Conservation (phyloP, 768 basidiomycete genomes). For the Termitomyces sp. region DNA sequence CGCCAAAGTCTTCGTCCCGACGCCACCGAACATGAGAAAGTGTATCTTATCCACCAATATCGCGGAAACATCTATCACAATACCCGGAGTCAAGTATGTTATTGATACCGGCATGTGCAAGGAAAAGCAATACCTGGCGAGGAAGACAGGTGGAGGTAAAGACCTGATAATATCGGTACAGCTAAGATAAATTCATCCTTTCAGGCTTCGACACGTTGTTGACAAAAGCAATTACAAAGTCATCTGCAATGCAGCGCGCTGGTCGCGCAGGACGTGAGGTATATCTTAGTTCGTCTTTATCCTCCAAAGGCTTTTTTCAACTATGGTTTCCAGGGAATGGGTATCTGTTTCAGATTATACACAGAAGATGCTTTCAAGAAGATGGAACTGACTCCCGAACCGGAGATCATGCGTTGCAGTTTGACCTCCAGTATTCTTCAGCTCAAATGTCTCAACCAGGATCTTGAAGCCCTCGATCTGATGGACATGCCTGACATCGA, state of each 20-base stretch:
- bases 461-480: slow-evolving; percentile 77
- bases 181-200: background rate
- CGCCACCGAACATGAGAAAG: slow-evolving; percentile 72
- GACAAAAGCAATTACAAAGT: slow-evolving; percentile 80
- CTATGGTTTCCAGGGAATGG: slow-evolving; percentile 51
- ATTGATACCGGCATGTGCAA: slow-evolving; percentile 97
- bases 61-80: slow-evolving; percentile 96
- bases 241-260: slow-evolving; percentile 89
- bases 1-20: slow-evolving; percentile 66
- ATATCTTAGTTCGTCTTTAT: slow-evolving; percentile 11
- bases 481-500: slow-evolving; percentile 84
- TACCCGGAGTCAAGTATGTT: slow-evolving; percentile 92
- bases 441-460: slow-evolving; percentile 78
- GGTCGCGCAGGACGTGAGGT: slow-evolving; percentile 97
- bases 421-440: slow-evolving; percentile 82
- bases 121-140: slow-evolving; percentile 83
- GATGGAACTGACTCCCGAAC: slow-evolving; percentile 66
- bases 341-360: slow-evolving; percentile 90
- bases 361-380: slow-evolving; percentile 74
- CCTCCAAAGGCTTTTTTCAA: background rate
- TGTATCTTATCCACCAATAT: slow-evolving; percentile 97
- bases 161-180: background rate
- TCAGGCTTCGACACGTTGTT: slow-evolving; percentile 86
- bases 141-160: slow-evolving; percentile 63
- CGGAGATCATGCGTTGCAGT: slow-evolving; percentile 89